A percentile compares a stretch with the other conserved stretches of the same genome.
Evolutionary conservation across 2,329 filamentous ascomycete genomes (phyloP).

Genomic region (Pestalotiopsis sp.): DNA sequence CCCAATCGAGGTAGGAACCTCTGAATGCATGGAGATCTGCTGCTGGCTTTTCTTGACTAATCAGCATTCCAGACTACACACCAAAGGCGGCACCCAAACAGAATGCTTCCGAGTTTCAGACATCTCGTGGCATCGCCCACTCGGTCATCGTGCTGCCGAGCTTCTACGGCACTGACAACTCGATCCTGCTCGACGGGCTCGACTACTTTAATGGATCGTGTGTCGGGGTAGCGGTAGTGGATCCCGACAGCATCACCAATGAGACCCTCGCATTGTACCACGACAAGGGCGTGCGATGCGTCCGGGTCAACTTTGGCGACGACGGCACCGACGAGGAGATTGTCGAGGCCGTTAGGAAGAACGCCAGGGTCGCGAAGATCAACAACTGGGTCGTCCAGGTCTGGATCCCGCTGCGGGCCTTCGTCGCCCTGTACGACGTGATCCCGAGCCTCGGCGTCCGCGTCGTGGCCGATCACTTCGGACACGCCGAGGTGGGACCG

Average conservation of each 20-base stretch:
- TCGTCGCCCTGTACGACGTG: not conserved
- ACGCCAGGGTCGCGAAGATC: not conserved
- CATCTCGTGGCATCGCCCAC: constrained; percentile 1
- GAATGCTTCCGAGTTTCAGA: not conserved
- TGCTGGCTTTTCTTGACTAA: not conserved
- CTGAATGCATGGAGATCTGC: not conserved
- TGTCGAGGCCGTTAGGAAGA: not conserved
- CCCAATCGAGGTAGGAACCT: not conserved
- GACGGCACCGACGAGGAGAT: not conserved
- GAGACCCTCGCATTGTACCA: not conserved
- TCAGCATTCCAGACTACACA: not conserved
- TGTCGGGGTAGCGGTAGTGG: not conserved
- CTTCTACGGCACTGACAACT: not conserved
- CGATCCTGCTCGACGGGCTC: not conserved
- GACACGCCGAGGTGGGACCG: not conserved
- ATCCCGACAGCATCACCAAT: not conserved
- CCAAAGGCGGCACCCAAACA: not conserved
- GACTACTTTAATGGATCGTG: not conserved
- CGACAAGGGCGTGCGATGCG: not conserved
- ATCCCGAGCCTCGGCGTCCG: not conserved
- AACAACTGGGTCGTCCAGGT: not conserved
- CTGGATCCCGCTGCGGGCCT: not conserved
- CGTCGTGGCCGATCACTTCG: not conserved
- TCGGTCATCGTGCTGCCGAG: not conserved
- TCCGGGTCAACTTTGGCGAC: not conserved